Base-by-base conservation (phyloP, 2,329 filamentous ascomycete genomes). In the Paecilomyces variotii region DNA sequence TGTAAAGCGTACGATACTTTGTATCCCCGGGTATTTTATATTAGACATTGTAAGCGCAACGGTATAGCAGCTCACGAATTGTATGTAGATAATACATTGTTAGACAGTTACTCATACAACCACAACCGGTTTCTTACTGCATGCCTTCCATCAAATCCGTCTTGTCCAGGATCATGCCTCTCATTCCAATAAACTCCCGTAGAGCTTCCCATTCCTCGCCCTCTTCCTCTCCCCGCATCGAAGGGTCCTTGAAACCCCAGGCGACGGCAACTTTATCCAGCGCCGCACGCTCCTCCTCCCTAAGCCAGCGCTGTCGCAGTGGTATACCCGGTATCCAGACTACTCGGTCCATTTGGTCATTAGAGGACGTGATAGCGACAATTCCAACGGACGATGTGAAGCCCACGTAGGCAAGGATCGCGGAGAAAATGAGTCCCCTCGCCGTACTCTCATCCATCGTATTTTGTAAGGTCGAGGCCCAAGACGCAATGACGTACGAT, bases 281-380 rank as follows among this genome's bases (percentile, higher is more conserved):
- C 0, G 91, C 91, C 2, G 87, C 89, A 26, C 94, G 82, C 79
- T 99, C 92, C 63, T 96, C 91, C 72, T 97, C 94, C 34, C 90
- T 82, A 57, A 96, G 73, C 89, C 92, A 97, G 12, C 94, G 84
- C 67, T 90, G 83, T 61, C 88, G 83, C 62, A 97, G 77, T 25
- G 90, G 88, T 34, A 90, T 87, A 10, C 94, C 94, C 0, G 85
- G 85, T 7, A 88, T 82, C 94, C 94, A 99, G 1, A 90, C 92
- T 4, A 97, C 91, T 24, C 94, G 85, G 68, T 88, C 87, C 90
- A 97, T 96, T 74, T 97, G 91, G 72, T 97, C 92, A 74, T 97
- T 97, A 60, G 87, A 82, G 34, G 93, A 97, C 27, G 90, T 87
- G 60, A 95, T 79, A 7, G 93, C 91, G 39, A 97, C 85, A 50